Percentiles rank a stretch among this genome's conserved stretches.
Evolutionary conservation across 805 yeast genomes (phyloP).

Genomic region (Metschnikowia matae): DNA sequence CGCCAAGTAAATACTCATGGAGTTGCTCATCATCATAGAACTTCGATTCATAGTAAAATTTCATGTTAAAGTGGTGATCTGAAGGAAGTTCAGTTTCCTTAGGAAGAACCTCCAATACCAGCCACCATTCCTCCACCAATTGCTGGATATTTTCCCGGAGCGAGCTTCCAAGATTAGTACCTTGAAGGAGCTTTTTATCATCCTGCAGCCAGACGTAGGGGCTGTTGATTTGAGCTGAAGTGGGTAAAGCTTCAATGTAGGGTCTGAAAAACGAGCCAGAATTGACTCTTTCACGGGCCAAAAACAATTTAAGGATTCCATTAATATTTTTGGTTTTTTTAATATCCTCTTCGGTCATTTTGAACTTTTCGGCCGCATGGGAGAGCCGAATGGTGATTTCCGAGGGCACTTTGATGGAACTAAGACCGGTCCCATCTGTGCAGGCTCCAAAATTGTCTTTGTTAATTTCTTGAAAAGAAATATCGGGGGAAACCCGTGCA

Average conservation of each 20-base stretch:
- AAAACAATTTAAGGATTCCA: slow-evolving; percentile 31
- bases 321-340: slow-evolving; percentile 23
- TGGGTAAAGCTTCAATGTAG: slow-evolving; percentile 33
- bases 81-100: slow-evolving; percentile 27
- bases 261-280: slow-evolving; percentile 21
- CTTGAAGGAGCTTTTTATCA: slow-evolving; percentile 50
- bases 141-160: slow-evolving; percentile 42
- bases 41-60: slow-evolving; percentile 41
- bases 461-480: slow-evolving; percentile 22
- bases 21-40: slow-evolving; percentile 36
- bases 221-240: slow-evolving; percentile 42
- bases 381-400: slow-evolving; percentile 18
- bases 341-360: slow-evolving; percentile 6
- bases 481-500: slow-evolving; percentile 20
- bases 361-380: slow-evolving; percentile 24
- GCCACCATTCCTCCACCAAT: slow-evolving; percentile 63
- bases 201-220: slow-evolving; percentile 64
- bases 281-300: slow-evolving; percentile 28
- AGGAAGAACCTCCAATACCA: slow-evolving; percentile 28
- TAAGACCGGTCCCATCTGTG: slow-evolving; percentile 9
- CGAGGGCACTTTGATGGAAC: slow-evolving; percentile 11
- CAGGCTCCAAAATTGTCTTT: slow-evolving; percentile 26
- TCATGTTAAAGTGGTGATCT: slow-evolving; percentile 37
- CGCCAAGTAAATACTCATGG: slow-evolving; percentile 21
- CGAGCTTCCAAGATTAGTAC: slow-evolving; percentile 66